Evolutionary conservation across 2,329 filamentous ascomycete species (phyloP).

Genomic region (Colletotrichum theobromicola): DNA sequence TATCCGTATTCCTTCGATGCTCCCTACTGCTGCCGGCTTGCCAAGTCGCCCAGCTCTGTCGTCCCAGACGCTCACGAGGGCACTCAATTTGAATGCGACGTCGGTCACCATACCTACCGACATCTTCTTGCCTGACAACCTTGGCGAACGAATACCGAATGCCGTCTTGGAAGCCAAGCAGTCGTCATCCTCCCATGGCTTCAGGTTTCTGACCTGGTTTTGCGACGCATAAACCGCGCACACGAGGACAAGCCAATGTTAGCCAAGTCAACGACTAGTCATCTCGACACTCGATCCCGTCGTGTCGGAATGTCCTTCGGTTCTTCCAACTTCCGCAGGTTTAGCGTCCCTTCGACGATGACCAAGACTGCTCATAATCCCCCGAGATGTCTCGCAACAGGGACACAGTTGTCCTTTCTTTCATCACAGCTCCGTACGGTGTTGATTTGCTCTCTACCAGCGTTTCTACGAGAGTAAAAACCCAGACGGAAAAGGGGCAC

Average conservation of each 20-base stretch:
- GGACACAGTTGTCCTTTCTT: neutral
- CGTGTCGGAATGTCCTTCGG: neutral
- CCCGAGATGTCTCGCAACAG: neutral
- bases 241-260: neutral
- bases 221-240: conserved; percentile 6
- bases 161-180: conserved; percentile 9
- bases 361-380: neutral
- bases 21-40: neutral
- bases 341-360: neutral
- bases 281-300: neutral
- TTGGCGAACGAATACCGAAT: conserved; percentile 7
- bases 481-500: neutral
- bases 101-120: neutral
- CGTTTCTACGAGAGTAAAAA: neutral
- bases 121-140: neutral
- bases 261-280: neutral
- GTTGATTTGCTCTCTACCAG: neutral
- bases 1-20: neutral
- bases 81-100: conserved; percentile 1
- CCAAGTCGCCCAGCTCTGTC: conserved; percentile 10
- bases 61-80: neutral
- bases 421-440: neutral
- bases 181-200: neutral
- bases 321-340: neutral
- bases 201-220: neutral